phyloP scores from a whole-genome alignment of 768 basidiomycete species.

The Tylopilus plumbeoviolaceoides region DNA sequence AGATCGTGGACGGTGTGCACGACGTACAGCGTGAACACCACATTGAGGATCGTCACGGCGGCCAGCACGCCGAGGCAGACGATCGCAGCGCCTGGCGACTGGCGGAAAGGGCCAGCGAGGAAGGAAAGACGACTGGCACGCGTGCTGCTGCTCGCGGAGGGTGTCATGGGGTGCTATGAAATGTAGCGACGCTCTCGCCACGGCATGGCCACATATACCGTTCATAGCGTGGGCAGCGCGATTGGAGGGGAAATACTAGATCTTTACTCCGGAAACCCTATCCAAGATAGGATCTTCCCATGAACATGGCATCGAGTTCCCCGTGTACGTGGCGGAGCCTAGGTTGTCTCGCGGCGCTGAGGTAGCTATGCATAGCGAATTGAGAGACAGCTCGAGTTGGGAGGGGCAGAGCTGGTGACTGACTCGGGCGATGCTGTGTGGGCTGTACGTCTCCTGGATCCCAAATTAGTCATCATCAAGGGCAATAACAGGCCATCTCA shows the following conservation, averaged over 20 bases:
- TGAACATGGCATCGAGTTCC: not conserved
- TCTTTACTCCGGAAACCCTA: not conserved
- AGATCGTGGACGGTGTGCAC: conserved; percentile 11
- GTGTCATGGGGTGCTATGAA: conserved; percentile 3
- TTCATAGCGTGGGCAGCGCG: not conserved
- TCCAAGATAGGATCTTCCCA: conserved; percentile 1
- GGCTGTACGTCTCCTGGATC: conserved; percentile 1
- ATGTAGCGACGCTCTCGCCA: too few species aligned
- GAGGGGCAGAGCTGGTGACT: not conserved
- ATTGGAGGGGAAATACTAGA: not conserved
- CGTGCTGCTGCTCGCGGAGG: not conserved
- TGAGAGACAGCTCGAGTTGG: not conserved
- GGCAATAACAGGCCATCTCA: not conserved
- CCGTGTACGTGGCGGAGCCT: not conserved
- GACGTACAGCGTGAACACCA: conserved; percentile 18
- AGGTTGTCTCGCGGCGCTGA: not conserved
- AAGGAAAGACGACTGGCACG: not conserved
- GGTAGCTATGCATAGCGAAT: not conserved
- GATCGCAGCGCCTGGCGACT: not conserved
- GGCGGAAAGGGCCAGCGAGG: not conserved
- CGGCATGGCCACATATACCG: conserved; percentile 2
- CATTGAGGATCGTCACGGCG: conserved; percentile 21
- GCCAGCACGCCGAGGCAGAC: conserved; percentile 19
- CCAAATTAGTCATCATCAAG: not conserved
- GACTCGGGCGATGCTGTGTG: not conserved